Conservation (phyloP, 371 early-diverging fungal genomes). For the Globomyces sp. region DNA sequence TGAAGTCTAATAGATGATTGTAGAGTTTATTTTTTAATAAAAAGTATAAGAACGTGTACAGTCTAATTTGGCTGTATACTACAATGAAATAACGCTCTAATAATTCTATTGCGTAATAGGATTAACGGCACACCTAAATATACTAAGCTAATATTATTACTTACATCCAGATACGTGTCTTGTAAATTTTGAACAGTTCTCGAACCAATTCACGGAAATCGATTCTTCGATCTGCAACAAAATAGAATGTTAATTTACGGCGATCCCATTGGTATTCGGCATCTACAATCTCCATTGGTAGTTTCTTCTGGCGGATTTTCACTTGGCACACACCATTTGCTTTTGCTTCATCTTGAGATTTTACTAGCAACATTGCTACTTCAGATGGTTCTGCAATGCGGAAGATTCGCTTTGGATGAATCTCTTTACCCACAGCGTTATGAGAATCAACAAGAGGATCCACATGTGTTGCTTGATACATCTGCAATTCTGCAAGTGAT, state of each 20-base stretch:
- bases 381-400: slow-evolving; percentile 80
- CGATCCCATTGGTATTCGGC: slow-evolving; percentile 99
- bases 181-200: slow-evolving; percentile 97
- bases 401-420: slow-evolving; percentile 84
- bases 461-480: slow-evolving; percentile 50
- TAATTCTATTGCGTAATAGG: slow-evolving; percentile 29
- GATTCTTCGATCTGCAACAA: slow-evolving; percentile 91
- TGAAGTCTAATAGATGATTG: too few relatives aligned
- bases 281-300: slow-evolving; percentile 93
- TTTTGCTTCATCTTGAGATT: slow-evolving; percentile 84
- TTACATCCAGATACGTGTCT: slow-evolving; percentile 99
- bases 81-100: neutral
- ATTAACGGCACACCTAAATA: slow-evolving; percentile 33
- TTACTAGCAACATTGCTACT: slow-evolving; percentile 64
- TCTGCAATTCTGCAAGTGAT: slow-evolving; percentile 55
- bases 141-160: neutral
- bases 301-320: slow-evolving; percentile 79
- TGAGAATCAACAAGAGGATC: slow-evolving; percentile 43
- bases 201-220: slow-evolving; percentile 98
- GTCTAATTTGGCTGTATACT: neutral
- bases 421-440: slow-evolving; percentile 55
- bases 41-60: slow-evolving; percentile 2
- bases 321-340: slow-evolving; percentile 81
- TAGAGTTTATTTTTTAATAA: neutral
- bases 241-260: slow-evolving; percentile 94